Conservation (phyloP, 225 moss, liverwort and hornwort genomes). For the Asterella californica region DNA sequence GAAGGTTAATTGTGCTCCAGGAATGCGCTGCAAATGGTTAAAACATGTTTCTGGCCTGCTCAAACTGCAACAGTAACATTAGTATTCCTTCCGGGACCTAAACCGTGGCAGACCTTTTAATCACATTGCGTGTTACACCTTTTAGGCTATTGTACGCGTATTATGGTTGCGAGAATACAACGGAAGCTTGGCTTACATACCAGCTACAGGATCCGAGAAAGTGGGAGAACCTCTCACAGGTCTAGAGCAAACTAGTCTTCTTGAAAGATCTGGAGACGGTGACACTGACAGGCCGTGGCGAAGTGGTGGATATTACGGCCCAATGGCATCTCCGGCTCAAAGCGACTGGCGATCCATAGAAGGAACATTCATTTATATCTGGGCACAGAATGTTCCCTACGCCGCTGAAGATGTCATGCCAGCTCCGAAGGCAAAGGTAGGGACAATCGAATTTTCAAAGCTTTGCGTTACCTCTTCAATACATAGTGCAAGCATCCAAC, state of each 20-base stretch:
- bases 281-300: conserved; percentile 49
- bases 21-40: neutral
- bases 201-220: conserved; percentile 68
- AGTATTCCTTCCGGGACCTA: neutral
- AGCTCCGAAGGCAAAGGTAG: conserved; percentile 79
- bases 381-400: conserved; percentile 86
- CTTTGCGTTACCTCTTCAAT: neutral
- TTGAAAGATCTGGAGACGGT: conserved; percentile 41
- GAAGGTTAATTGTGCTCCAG: neutral
- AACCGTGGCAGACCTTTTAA: neutral
- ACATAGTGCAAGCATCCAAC: too few relatives aligned
- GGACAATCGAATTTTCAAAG: neutral
- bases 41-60: neutral
- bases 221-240: conserved; percentile 44
- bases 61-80: neutral
- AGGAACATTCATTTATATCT: conserved; percentile 76
- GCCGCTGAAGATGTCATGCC: conserved; percentile 43
- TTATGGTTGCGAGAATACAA: conserved; percentile 68
- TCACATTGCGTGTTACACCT: neutral
- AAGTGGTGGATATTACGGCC: conserved; percentile 47
- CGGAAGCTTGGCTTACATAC: conserved; percentile 77
- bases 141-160: conserved; percentile 69
- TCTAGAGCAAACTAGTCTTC: conserved; percentile 43
- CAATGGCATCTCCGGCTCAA: conserved; percentile 22
- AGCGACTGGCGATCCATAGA: conserved; percentile 75